Evolutionary conservation across 2,329 filamentous ascomycete genomes (phyloP).

Genomic region (Camptophora hylomeconis): DNA sequence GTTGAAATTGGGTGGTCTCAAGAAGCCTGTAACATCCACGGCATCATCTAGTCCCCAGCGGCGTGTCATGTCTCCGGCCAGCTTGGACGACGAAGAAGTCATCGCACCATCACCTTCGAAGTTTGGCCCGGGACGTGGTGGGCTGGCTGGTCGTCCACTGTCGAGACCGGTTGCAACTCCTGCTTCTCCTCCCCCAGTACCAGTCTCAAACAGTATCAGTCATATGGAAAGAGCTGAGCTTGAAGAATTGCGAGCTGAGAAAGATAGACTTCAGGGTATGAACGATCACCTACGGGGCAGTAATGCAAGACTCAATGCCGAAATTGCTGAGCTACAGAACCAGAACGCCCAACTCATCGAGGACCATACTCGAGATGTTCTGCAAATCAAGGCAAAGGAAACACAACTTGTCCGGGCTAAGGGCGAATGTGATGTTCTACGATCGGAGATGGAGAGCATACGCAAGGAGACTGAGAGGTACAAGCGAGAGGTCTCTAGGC

Average conservation of each 20-base stretch:
- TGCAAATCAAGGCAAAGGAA: constrained; percentile 97
- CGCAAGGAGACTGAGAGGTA: constrained; percentile 81
- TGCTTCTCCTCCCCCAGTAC: constrained; percentile 37
- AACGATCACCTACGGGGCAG: constrained; percentile 74
- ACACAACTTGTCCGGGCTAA: constrained; percentile 87
- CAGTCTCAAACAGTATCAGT: constrained; percentile 52
- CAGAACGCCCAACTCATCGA: constrained; percentile 95
- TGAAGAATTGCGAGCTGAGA: constrained; percentile 72
- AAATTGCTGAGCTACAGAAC: constrained; percentile 89
- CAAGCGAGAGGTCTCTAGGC: constrained; percentile 63
- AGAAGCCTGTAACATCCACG: constrained; percentile 24
- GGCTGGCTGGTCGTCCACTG: constrained; percentile 74
- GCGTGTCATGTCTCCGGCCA: constrained; percentile 29
- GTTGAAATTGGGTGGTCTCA: constrained; percentile 29
- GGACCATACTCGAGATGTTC: constrained; percentile 86
- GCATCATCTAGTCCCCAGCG: constrained; percentile 26
- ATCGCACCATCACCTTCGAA: constrained; percentile 40
- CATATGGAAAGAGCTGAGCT: constrained; percentile 83
- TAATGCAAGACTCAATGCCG: constrained; percentile 65
- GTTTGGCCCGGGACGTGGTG: constrained; percentile 55
- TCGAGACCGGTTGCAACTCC: constrained; percentile 54
- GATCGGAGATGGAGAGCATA: constrained; percentile 72
- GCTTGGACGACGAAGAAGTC: constrained; percentile 28
- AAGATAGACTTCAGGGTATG: constrained; percentile 62
- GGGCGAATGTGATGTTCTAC: constrained; percentile 77